Percentiles rank a stretch among this genome's conserved stretches.
Conservation (phyloP, 306 rosid species). For the Cercis canadensis region DNA sequence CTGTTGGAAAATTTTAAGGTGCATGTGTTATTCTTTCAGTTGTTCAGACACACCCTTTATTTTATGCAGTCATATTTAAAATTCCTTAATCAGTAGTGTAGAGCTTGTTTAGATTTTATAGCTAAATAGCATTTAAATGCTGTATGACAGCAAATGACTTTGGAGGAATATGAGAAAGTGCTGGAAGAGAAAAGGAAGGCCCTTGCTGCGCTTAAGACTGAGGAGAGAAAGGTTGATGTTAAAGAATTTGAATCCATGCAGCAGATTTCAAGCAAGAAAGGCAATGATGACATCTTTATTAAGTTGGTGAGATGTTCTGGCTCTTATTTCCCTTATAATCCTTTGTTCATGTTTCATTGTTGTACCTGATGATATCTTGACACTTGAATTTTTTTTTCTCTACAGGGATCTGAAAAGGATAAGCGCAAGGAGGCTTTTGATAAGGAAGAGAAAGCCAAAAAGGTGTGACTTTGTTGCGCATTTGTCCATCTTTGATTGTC, state of each 20-base stretch:
- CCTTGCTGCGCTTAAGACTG: slow-evolving; percentile 69
- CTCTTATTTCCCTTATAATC: neutral
- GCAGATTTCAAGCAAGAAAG: slow-evolving; percentile 89
- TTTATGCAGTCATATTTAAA: neutral
- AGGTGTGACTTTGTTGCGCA: slow-evolving; percentile 47
- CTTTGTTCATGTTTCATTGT: neutral
- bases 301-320: slow-evolving; percentile 65
- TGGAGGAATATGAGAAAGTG: slow-evolving; percentile 93
- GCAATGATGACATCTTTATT: slow-evolving; percentile 66
- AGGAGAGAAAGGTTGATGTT: slow-evolving; percentile 82
- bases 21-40: slow-evolving; percentile 8
- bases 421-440: slow-evolving; percentile 80
- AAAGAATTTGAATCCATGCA: slow-evolving; percentile 88
- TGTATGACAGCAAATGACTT: slow-evolving; percentile 81
- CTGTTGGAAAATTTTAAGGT: neutral
- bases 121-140: slow-evolving; percentile 25
- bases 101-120: neutral
- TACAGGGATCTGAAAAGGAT: slow-evolving; percentile 90
- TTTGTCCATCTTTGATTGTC: slow-evolving; percentile 11
- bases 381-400: slow-evolving; percentile 11
- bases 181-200: slow-evolving; percentile 90
- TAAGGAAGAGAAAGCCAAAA: slow-evolving; percentile 83
- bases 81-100: neutral
- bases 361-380: slow-evolving; percentile 9
- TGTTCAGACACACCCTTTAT: neutral